Base-by-base conservation (phyloP, 2,329 filamentous ascomycete genomes). In the Penicillium olsonii region DNA sequence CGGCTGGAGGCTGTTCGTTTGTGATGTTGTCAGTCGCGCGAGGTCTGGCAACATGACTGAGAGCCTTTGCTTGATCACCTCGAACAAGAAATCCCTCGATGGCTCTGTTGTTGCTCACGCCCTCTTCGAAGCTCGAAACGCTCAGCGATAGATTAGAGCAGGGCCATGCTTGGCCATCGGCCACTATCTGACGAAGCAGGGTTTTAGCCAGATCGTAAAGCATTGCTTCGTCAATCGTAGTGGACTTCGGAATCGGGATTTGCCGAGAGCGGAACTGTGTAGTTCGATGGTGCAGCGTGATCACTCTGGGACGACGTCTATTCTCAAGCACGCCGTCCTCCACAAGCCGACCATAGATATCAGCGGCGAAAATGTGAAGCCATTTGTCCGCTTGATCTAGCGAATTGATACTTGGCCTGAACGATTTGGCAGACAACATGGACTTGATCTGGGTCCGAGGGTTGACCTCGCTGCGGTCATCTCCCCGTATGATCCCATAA, bases 401-500 rank as follows among this genome's bases (percentile, higher is more conserved):
- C 2, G 79, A 87, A 59, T 84, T 88, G 66, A 97, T 92, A 48
- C 81, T 84, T 0, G 94, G 94, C 20, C 89, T 81, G 64, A 99
- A 99, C 0, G 91, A 95, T 68, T 99, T 99, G 17, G 94, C 92
- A 1, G 91, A 96, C 12, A 97, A 78, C 92, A 99, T 97, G 14
- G 88, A 94, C 69, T 97, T 96, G 75, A 96, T 96, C 64, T 94
- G 89, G 1, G 91, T 96, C 43, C 92, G 81, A 22, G 90, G 83
- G 64, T 90, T 96, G 57, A 99, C 90, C 69, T 96, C 92, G 61
- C 87, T 94, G 42, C 78, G 76, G 68, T 99, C 94, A 53, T 92
- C 84, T 1, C 94, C 94, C 10, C 94, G 84, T 45, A 97, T 87
- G 10, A 87, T 87, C 46, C 87, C 84, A 71, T 95, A 87, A 10